Conservation (phyloP, 2,329 filamentous ascomycete genomes). For the Pestalotiopsis sp. region DNA sequence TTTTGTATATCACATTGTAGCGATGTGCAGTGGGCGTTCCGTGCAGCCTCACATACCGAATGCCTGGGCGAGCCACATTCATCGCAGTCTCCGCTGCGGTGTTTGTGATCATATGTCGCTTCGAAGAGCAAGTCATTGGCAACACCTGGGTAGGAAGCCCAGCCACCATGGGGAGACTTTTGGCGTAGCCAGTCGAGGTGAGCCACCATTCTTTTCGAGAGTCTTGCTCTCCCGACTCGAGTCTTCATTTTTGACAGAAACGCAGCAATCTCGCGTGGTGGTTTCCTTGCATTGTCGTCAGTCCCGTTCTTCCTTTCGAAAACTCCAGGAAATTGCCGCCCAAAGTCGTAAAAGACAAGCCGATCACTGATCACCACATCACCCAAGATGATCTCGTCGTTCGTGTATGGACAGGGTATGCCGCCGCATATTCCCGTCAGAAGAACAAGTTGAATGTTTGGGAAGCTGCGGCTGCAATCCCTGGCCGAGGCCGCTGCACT, state of each 20-base stretch:
- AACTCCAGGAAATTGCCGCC: not conserved
- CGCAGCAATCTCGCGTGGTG: not conserved
- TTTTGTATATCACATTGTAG: not conserved
- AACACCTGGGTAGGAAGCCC: not conserved
- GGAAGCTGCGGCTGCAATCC: not conserved
- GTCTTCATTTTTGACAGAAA: not conserved
- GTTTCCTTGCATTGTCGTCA: not conserved
- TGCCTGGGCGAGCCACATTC: not conserved
- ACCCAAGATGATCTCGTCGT: not conserved
- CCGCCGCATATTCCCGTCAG: not conserved
- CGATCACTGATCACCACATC: not conserved
- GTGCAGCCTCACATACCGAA: not conserved
- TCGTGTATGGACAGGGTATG: not conserved
- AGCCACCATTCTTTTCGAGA: not conserved
- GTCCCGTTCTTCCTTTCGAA: not conserved
- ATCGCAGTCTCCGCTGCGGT: not conserved
- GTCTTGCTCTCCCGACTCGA: not conserved
- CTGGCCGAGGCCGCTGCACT: not conserved
- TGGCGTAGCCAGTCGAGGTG: not conserved
- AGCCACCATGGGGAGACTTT: not conserved
- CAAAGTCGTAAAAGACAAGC: not conserved
- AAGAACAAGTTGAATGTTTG: not conserved
- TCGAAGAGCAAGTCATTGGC: not conserved
- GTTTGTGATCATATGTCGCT: not conserved
- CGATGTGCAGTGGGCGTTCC: not conserved